Conservation (phyloP, 208 protist species). For the Histomonas meleagridis region DNA sequence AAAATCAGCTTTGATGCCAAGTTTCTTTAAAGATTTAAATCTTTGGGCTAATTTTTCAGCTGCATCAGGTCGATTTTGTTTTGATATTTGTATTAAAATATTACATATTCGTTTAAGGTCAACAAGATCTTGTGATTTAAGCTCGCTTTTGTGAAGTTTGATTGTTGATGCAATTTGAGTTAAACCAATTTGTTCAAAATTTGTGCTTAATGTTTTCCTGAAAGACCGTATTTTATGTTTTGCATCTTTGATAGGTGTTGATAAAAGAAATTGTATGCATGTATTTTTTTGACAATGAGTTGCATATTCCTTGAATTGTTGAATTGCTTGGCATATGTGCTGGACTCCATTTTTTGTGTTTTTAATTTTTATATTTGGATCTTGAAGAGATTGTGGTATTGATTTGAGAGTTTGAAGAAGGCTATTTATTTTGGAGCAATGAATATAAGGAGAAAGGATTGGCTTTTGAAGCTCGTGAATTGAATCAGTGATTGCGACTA, state of each 20-base stretch:
- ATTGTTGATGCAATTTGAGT: neutral
- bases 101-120: neutral
- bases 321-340: neutral
- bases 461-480: neutral
- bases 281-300: neutral
- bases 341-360: too few species aligned
- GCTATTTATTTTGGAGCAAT: neutral
- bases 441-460: neutral
- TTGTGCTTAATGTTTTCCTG: neutral
- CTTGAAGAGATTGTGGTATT: neutral
- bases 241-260: neutral
- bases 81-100: neutral
- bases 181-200: neutral
- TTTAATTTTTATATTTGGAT: neutral
- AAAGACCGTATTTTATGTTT: neutral
- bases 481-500: too few species aligned
- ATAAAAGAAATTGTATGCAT: neutral
- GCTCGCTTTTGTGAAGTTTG: neutral
- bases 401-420: neutral
- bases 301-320: neutral
- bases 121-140: neutral
- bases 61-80: neutral
- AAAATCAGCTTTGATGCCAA: neutral
- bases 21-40: neutral
- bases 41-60: neutral